These are phyloP conservation scores for Metarhizium brunneum DNA, from an alignment of 2,329 filamentous ascomycete genomes.

Conservation along the genomic window DNA sequence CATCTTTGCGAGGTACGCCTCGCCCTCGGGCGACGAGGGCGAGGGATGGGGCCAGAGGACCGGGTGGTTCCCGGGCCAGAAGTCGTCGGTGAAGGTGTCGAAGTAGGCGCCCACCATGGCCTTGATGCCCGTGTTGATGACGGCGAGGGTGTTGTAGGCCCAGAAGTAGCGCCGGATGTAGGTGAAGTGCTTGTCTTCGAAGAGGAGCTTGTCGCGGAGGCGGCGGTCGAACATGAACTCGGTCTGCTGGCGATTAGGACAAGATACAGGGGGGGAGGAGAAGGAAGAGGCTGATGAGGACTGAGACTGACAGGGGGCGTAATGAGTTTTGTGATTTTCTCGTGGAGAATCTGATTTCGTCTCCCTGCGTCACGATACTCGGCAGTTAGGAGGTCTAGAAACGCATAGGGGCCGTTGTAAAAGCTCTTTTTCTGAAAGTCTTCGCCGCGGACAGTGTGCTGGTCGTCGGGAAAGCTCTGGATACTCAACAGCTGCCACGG, in stretches of 20 bases:
- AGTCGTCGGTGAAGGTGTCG: slow-evolving; percentile 47
- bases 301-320: slow-evolving; percentile 18
- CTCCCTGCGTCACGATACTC: slow-evolving; percentile 54
- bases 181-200: slow-evolving; percentile 52
- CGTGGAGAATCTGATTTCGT: slow-evolving; percentile 47
- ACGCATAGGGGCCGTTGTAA: slow-evolving; percentile 52
- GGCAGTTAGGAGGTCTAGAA: slow-evolving; percentile 46
- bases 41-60: slow-evolving; percentile 46
- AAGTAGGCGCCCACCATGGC: slow-evolving; percentile 47
- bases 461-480: slow-evolving; percentile 51
- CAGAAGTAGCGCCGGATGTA: slow-evolving; percentile 55
- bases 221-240: slow-evolving; percentile 50
- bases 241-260: slow-evolving; percentile 16
- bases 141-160: slow-evolving; percentile 51
- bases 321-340: slow-evolving; percentile 47
- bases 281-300: no score
- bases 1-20: slow-evolving; percentile 40
- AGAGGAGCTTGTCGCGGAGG: slow-evolving; percentile 47
- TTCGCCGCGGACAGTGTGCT: slow-evolving; percentile 44
- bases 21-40: slow-evolving; percentile 32
- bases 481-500: slow-evolving; percentile 52
- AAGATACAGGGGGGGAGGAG: no score
- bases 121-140: slow-evolving; percentile 50
- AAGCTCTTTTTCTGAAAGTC: slow-evolving; percentile 44
- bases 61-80: slow-evolving; percentile 47